These are phyloP conservation scores for Lojkania enalia DNA, from an alignment of 2,329 filamentous ascomycete species.

Conservation along the genomic window DNA sequence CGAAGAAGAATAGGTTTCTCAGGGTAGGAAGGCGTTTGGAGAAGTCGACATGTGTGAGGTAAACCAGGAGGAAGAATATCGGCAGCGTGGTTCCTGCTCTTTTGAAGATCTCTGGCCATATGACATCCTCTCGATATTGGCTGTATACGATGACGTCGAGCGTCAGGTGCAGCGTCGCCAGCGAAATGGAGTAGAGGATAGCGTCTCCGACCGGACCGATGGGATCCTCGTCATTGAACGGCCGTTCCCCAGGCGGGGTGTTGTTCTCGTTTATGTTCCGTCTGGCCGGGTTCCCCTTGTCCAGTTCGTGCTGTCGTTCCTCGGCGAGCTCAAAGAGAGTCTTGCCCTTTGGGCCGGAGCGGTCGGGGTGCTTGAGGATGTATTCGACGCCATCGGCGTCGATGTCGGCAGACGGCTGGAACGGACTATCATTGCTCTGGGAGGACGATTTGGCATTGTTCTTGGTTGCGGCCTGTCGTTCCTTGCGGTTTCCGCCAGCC, in stretches of 20 bases:
- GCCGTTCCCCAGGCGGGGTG: constrained; percentile 41
- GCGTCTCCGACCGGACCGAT: constrained; percentile 54
- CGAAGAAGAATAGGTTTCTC: constrained; percentile 63
- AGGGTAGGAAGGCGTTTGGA: constrained; percentile 49
- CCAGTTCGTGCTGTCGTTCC: constrained; percentile 55
- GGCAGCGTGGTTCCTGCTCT: constrained; percentile 55
- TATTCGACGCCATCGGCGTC: constrained; percentile 56
- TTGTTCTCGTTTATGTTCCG: constrained; percentile 45
- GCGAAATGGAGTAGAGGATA: constrained; percentile 57
- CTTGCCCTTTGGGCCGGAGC: constrained; percentile 61
- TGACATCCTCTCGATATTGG: constrained; percentile 71
- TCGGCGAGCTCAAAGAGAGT: constrained; percentile 76
- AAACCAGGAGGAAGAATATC: constrained; percentile 50
- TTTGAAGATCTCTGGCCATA: constrained; percentile 59
- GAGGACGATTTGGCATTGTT: constrained; percentile 23
- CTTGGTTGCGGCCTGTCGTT: constrained; percentile 48
- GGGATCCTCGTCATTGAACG: constrained; percentile 44
- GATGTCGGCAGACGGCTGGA: constrained; percentile 44
- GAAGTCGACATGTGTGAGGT: constrained; percentile 47
- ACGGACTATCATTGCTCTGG: constrained; percentile 34
- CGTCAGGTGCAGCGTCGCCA: constrained; percentile 75
- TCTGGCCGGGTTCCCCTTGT: constrained; percentile 53
- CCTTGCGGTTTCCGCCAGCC: constrained; percentile 49
- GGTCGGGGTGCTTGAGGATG: constrained; percentile 70
- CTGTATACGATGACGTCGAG: constrained; percentile 78